Percentiles rank a stretch among this genome's conserved stretches.
Conservation (phyloP, 768 basidiomycete genomes). For the Cystobasidium ongulense region DNA sequence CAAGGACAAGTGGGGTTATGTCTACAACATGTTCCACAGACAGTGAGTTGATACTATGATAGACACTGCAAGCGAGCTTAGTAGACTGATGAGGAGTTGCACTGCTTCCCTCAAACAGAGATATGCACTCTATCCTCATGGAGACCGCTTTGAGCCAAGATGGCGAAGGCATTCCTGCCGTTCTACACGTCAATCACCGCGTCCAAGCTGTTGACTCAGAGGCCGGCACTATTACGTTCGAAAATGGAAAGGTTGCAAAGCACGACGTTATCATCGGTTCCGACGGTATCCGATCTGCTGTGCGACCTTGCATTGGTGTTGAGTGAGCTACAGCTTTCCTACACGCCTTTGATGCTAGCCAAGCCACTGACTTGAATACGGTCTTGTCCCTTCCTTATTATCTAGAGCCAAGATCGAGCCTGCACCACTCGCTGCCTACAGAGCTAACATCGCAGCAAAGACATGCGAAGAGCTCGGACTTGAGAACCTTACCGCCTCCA, state of each 20-base stretch:
- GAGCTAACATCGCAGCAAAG: conserved; percentile 38
- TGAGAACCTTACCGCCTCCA: conserved; percentile 32
- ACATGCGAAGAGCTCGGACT: conserved; percentile 36
- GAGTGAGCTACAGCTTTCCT: neutral
- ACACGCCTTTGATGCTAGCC: neutral
- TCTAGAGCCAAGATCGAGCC: conserved; percentile 36
- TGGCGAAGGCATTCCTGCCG: conserved; percentile 36
- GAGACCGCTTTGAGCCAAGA: conserved; percentile 32
- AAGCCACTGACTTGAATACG: neutral
- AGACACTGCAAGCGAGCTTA: neutral
- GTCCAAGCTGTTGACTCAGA: conserved; percentile 36
- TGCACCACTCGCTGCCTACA: conserved; percentile 39
- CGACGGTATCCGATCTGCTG: conserved; percentile 35
- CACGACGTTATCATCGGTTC: conserved; percentile 40
- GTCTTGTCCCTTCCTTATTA: conserved; percentile 31
- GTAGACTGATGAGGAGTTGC: neutral
- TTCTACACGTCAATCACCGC: conserved; percentile 30
- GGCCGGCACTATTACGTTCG: conserved; percentile 13
- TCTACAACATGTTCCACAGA: conserved; percentile 40
- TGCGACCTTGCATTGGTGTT: conserved; percentile 20
- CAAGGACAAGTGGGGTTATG: conserved; percentile 40
- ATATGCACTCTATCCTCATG: conserved; percentile 40
- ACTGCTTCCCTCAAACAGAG: conserved; percentile 33
- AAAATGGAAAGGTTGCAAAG: conserved; percentile 7
- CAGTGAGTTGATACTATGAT: neutral